Base-by-base conservation (phyloP, 2,329 filamentous ascomycete genomes). In the Xylariomycetidae sp. region DNA sequence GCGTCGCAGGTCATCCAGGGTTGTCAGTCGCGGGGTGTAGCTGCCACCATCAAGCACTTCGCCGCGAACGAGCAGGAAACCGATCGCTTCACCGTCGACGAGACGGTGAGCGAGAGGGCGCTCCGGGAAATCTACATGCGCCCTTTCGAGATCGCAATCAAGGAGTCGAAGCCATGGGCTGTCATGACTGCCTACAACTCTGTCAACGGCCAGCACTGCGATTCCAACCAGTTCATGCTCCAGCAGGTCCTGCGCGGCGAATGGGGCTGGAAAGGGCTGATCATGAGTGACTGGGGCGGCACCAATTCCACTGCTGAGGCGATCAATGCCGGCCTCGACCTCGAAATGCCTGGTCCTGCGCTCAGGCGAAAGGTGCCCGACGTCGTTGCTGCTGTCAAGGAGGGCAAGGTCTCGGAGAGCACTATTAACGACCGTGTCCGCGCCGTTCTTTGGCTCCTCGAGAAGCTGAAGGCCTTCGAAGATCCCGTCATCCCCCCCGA, bases 61-160 rank as follows among this genome's bases (percentile, higher is more conserved):
- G 44, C 40, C 25, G 36, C 39, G 20, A 47, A 47, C 26, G 44
- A 47, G 29, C 42, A 47, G 35, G 44, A 47, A 55, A 84, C 81
- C 1, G 63, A 78, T 49, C 70, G 80, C 32, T 64, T 80, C 44
- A 79, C 72, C 0, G 71, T 83, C 38, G 70, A 85, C 16, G 19
- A 24, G 30, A 25, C 20, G 2, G 22, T 32, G 7, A 25, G 19
- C n/a, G 30, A 32, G 12, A 19, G 40, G 17, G 30, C 40, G 9
- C 25, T 42, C 10, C 33, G 37, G 6, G 40, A 42, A 24, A 32
- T 39, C 9, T 37, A 37, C 13, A 19, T 37, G 8, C 24, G 26
- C 9, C 34, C 34, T 13, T 37, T 36, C 24, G 23, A 36, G 28
- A 36, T 36, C n/a, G 29, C 25, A 6, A 14, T 36, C 13, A 19